Evolutionary conservation across 208 protist genomes (phyloP), one percentile per base, ranked within the genome.

Genomic region (Wallacemonas sp.): DNA sequence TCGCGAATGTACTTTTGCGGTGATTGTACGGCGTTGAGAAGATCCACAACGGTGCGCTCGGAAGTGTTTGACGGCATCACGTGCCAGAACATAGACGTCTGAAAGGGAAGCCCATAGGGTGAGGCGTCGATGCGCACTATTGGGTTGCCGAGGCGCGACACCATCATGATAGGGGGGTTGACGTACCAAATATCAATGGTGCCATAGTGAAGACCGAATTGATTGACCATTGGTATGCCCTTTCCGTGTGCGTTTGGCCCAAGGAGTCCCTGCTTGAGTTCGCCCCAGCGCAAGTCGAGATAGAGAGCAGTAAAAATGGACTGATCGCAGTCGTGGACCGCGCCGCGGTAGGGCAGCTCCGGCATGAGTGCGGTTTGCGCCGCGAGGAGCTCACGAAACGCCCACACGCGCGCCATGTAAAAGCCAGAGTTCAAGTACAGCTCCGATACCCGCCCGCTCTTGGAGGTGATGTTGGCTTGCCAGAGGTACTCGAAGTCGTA

Each of bases 401-500:
- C 52, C 52, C 52, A 58, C 8, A 58, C 30, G 6, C 52, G 52
- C 26, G 52, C 52, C 52, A 58, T 58, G 32, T 58, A 58, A 29
- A 58, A 58, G 30, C 52, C 52, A 19, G 52, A 58, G 32, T 58
- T 58, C 14, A 58, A 38, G 32, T 58, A 58, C 4, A 58, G 32
- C 52, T 58, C 52, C 4, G 32, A 14, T 6, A 11, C 32, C 8
- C 52, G 52, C 26, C 52, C 52, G 52, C 9, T 58, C 32, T n/a
- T 39, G 30, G 23, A 43, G 26, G 52, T 41, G 27, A 58, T 41
- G 32, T 58, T 58, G 9, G 52, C 52, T 3, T 58, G n/a, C 52
- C 52, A 58, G 14, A 58, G 52, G 19, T 58, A 58, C 52, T 58
- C 52, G 23, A 58, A 58, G 52, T 58, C 32, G 52, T 43, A 39